Evolutionary conservation across 1,284 basidiomycete species (phyloP), one percentile per base, ranked within the genome.

Genomic region (Rhodotorula sp.): DNA sequence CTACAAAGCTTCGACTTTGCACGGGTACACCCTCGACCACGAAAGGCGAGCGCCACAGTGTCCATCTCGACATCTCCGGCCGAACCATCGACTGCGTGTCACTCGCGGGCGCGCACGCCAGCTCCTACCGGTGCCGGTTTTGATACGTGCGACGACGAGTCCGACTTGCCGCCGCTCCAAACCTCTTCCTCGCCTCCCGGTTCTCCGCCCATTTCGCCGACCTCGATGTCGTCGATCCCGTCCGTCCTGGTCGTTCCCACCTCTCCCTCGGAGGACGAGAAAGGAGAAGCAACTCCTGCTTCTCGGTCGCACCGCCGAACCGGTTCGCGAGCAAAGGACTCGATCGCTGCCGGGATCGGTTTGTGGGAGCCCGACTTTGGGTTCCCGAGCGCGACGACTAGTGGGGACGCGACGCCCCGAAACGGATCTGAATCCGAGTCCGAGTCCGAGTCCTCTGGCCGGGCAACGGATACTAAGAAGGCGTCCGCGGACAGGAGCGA

Each of bases 1-100:
- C 31, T 62, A 4, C 23, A 29, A n/a, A 64, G 63, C 54, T 60
- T 51, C 52, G 60, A 67, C 31, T 29, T 65, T n/a, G 39, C 47
- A 2, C 56, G 49, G 21, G n/a, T 56, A 10, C 26, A 61, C 6
- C 46, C 52, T 8, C 67, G 72, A 1, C 67, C 70, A 16, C 64
- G 72, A 3, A 76, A 76, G 31, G 75, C 75, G 15, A 74, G 72
- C 64, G 75, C 75, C 1, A 76, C 75, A 3, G 70, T 76, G 23
- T 72, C 66, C 5, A 43, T 76, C 21, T 74, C 72, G n/a, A 70
- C 65, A 0, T 63, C 68, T 10, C 58, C 64, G 18, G 56, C 57
- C 14, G 49, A 21, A 5, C 64, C 58, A 2, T 39, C 58, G 39
- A 60, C 58, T 4, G 58, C 58, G 21, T 60, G 23, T 16, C 43